Evolutionary conservation across 371 early-diverging fungal species (phyloP), one percentile per base, ranked within the genome.

Genomic region (Apophysomyces trapeziformis): DNA sequence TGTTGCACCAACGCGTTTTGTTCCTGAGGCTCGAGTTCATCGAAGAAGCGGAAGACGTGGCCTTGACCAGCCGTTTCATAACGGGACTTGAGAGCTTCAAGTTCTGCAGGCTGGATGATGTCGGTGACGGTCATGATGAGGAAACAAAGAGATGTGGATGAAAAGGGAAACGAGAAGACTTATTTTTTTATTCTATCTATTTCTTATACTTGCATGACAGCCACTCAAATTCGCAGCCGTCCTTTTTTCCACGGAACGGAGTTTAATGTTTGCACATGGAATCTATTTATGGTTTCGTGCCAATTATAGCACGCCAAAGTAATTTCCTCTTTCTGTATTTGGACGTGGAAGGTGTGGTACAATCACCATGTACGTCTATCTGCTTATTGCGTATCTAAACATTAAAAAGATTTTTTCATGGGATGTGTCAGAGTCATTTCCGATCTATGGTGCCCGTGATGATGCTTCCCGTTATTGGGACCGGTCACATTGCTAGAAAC

Each of bases 31-130:
- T 69, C 60, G 8, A 98, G 88, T 16, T 80, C 72, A 57, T 94
- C 90, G 69, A 85, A 94, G 81, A 87, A 95, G 7, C 76, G 81
- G 72, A 98, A 92, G 43, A 97, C 91, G 67, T 98, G 99, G 26
- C 86, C 93, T 81, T 98, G 99, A 8, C 92, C 93, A 57, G 92
- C 93, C 7, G 75, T 85, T 47, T 84, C 78, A 77, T 86, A 96
- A 45, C 76, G 81, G 32, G 86, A 81, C 70, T 85, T 83, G 37
- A 94, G 76, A 3, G 79, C 70, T 70, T 78, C 65, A 38, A 85
- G 61, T 63, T 83, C 81, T 38, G 70, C 5, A 18, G 54, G 11
- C 1, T 67, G 67, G 68, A 21, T 68, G 68, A 46, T 32, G 35
- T 35, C 56, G 41, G 68, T 54, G 43, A 71, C 44, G 21, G 54